Evolutionary conservation across 257 asterid genomes (phyloP).

Genomic region (Salvia splendens): DNA sequence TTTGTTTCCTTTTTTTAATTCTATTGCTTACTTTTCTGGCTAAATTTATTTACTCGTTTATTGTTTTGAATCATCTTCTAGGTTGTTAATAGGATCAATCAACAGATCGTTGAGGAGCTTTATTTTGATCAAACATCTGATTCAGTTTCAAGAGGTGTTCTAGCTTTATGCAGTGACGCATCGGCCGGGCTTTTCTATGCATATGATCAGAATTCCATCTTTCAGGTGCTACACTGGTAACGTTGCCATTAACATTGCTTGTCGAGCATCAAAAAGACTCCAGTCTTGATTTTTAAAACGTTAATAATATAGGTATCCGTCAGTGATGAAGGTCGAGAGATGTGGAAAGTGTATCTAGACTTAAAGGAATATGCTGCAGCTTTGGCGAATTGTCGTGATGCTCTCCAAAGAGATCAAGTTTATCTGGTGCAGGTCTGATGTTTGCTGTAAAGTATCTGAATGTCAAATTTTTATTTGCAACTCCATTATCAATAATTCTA

Average conservation of each 20-base stretch:
- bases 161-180: slow-evolving; percentile 96
- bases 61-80: slow-evolving; percentile 38
- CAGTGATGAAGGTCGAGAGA: slow-evolving; percentile 93
- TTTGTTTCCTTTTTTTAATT: neutral
- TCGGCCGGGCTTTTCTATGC: slow-evolving; percentile 98
- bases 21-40: slow-evolving; percentile 17
- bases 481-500: slow-evolving; percentile 9
- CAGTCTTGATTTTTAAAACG: slow-evolving; percentile 13
- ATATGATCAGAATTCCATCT: slow-evolving; percentile 86
- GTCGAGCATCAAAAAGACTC: slow-evolving; percentile 18
- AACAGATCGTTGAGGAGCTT: slow-evolving; percentile 93
- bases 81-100: slow-evolving; percentile 95
- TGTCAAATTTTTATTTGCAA: slow-evolving; percentile 20
- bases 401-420: slow-evolving; percentile 95
- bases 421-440: slow-evolving; percentile 82
- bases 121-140: slow-evolving; percentile 81
- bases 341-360: slow-evolving; percentile 98
- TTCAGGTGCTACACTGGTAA: slow-evolving; percentile 62
- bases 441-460: slow-evolving; percentile 27
- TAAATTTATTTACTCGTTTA: slow-evolving; percentile 12
- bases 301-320: slow-evolving; percentile 71
- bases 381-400: slow-evolving; percentile 87
- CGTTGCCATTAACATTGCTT: slow-evolving; percentile 26
- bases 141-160: slow-evolving; percentile 73
- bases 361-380: slow-evolving; percentile 87